These are phyloP conservation scores for Chlorencoelia australis DNA, from an alignment of 2,329 filamentous ascomycete genomes.

Conservation along the genomic window DNA sequence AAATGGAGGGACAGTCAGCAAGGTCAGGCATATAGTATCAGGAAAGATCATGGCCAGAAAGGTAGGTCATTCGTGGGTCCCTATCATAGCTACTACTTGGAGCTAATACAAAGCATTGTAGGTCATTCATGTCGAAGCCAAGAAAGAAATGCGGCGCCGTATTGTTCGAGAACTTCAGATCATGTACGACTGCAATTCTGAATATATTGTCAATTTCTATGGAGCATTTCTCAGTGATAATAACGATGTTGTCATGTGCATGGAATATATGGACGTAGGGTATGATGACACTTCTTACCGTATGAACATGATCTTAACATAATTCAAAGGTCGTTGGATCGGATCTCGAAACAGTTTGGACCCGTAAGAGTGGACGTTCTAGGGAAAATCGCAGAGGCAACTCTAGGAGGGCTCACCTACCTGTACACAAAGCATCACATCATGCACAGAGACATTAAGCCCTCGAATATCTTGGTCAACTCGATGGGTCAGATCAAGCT, in stretches of 20 bases:
- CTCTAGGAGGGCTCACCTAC: slow-evolving; percentile 86
- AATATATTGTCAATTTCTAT: slow-evolving; percentile 96
- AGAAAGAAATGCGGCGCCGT: slow-evolving; percentile 91
- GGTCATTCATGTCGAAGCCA: slow-evolving; percentile 97
- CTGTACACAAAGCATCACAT: slow-evolving; percentile 93
- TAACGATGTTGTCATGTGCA: slow-evolving; percentile 98
- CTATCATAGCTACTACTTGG: not conserved
- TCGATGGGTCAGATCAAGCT: slow-evolving; percentile 91
- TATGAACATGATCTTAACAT: slow-evolving; percentile 19
- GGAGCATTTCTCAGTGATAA: slow-evolving; percentile 94
- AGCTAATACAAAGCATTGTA: slow-evolving; percentile 29
- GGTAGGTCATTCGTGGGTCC: too few species aligned
- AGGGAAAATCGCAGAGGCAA: slow-evolving; percentile 94
- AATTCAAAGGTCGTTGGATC: slow-evolving; percentile 67
- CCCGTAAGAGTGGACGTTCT: slow-evolving; percentile 92
- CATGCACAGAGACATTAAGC: slow-evolving; percentile 98
- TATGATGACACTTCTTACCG: slow-evolving; percentile 38
- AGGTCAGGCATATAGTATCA: slow-evolving; percentile 88
- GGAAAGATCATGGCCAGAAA: slow-evolving; percentile 97
- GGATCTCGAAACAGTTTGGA: slow-evolving; percentile 88
- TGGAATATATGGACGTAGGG: slow-evolving; percentile 99
- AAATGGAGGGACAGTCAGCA: slow-evolving; percentile 96
- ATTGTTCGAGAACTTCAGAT: slow-evolving; percentile 97
- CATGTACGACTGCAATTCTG: slow-evolving; percentile 95
- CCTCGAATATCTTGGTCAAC: slow-evolving; percentile 94